Percentiles rank a stretch among this genome's conserved stretches.
phyloP scores from a whole-genome alignment of 148 eudicot species.

The Beta vulgaris region DNA sequence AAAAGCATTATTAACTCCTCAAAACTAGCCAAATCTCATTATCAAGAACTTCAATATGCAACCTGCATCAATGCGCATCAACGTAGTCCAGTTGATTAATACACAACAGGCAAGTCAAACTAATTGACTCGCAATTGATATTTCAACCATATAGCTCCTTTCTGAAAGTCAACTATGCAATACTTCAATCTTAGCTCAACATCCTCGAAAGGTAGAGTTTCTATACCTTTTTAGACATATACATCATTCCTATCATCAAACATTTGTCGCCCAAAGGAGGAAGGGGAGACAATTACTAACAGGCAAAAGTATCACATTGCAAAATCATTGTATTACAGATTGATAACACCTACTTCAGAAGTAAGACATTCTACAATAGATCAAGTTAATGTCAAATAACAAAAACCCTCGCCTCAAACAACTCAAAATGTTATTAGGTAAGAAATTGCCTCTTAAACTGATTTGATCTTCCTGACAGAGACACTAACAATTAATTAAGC shows the following conservation, averaged over 20 bases:
- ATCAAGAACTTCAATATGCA: background rate
- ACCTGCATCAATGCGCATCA: background rate
- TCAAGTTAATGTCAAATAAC: background rate
- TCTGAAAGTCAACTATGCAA: slow-evolving; percentile 24
- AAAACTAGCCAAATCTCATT: background rate
- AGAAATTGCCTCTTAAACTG: background rate
- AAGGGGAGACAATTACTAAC: background rate
- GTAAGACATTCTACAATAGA: background rate
- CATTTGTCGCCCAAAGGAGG: background rate
- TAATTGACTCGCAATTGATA: background rate
- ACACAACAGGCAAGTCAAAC: background rate
- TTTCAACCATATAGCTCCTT: background rate
- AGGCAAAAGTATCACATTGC: background rate
- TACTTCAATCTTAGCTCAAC: background rate
- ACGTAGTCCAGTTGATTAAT: background rate
- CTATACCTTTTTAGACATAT: background rate
- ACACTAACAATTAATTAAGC: background rate
- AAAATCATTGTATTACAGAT: background rate
- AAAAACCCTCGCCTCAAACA: background rate
- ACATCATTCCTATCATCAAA: background rate
- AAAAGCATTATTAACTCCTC: background rate
- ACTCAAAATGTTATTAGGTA: background rate
- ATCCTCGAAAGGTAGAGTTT: background rate
- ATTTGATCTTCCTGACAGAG: background rate
- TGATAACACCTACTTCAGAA: background rate